Evolutionary conservation across 1,139 yeast genomes (phyloP).

Genomic region (Pichia kudriavzevii): DNA sequence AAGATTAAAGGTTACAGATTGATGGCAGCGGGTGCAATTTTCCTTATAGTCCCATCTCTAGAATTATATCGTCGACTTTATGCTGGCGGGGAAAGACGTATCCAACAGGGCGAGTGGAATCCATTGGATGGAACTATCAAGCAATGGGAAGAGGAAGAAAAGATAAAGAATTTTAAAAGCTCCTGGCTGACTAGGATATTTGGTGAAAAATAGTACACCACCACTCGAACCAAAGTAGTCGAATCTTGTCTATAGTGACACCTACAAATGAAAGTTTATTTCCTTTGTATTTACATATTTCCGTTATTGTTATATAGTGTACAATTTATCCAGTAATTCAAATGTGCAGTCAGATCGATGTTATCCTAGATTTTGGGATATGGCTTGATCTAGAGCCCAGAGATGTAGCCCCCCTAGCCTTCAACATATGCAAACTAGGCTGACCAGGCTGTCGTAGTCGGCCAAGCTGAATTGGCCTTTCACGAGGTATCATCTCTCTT

Average conservation of each 20-base stretch:
- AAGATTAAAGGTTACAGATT: conserved; percentile 28
- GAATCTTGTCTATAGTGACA: conserved; percentile 1
- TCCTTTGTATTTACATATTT: no score
- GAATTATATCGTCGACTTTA: conserved; percentile 31
- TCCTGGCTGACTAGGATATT: conserved; percentile 35
- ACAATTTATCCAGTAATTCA: no score
- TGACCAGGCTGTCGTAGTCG: neutral
- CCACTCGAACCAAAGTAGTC: no score
- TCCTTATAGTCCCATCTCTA: conserved; percentile 32
- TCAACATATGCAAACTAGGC: conserved; percentile 1
- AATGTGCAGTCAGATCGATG: conserved; percentile 9
- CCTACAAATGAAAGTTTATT: no score
- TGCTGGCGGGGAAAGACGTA: conserved; percentile 38
- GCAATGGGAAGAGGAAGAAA: conserved; percentile 38
- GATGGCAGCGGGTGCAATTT: conserved; percentile 35
- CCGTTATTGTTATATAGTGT: no score
- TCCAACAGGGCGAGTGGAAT: conserved; percentile 42
- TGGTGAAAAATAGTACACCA: conserved; percentile 31
- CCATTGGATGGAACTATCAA: conserved; percentile 39
- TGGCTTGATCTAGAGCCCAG: conserved; percentile 5
- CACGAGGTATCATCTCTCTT: conserved; percentile 3
- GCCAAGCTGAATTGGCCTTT: neutral
- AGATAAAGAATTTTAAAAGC: conserved; percentile 29
- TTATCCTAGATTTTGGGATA: conserved; percentile 5
- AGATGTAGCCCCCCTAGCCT: conserved; percentile 10